Conservation (phyloP, 2,329 filamentous ascomycete species). For the Sporothrix mexicana region DNA sequence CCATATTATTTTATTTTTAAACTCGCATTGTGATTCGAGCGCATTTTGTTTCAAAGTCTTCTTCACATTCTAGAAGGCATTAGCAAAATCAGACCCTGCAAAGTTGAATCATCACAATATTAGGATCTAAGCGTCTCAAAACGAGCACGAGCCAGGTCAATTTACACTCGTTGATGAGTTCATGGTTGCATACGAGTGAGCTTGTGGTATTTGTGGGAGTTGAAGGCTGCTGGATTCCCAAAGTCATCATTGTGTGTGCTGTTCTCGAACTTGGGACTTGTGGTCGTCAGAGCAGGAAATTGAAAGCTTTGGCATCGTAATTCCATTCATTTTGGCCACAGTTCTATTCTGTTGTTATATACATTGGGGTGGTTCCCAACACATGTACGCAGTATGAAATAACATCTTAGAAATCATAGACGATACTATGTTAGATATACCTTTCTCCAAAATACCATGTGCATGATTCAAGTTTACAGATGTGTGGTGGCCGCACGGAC, state of each 20-base stretch:
- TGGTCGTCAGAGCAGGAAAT: too few relatives aligned
- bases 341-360: too few relatives aligned
- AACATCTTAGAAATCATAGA: too few relatives aligned
- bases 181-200: not conserved
- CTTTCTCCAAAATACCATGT: not conserved
- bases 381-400: too few relatives aligned
- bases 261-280: too few relatives aligned
- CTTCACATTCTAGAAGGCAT: not conserved
- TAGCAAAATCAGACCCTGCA: not conserved
- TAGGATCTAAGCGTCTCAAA: not conserved
- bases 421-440: not conserved
- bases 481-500: too few relatives aligned
- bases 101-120: not conserved
- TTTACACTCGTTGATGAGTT: not conserved
- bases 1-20: too few relatives aligned
- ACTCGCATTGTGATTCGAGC: not conserved
- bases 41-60: not conserved
- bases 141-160: not conserved
- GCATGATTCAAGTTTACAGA: too few relatives aligned
- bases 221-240: too few relatives aligned
- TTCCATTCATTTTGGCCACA: not conserved
- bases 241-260: too few relatives aligned
- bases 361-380: too few relatives aligned
- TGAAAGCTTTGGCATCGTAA: not conserved
- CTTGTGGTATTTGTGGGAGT: not conserved